These are phyloP conservation scores for Phragmites australis DNA, from an alignment of 176 grass and related monocot genomes.

Conservation along the genomic window DNA sequence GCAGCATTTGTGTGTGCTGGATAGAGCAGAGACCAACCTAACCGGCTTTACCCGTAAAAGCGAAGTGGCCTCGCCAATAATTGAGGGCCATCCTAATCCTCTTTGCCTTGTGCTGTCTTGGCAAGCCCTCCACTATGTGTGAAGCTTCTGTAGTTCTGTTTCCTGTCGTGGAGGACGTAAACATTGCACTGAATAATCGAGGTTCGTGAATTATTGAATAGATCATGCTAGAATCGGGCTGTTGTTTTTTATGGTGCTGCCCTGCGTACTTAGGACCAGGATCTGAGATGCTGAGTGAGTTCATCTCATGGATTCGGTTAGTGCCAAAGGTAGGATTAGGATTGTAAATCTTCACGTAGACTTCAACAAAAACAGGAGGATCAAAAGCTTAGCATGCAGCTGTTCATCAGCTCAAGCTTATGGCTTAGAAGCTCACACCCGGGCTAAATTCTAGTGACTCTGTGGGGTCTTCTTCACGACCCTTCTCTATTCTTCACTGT, in stretches of 20 bases:
- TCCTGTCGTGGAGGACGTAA: background rate
- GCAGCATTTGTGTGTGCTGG: constrained; percentile 15
- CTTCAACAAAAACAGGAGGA: background rate
- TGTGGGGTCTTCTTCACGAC: background rate
- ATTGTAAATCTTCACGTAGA: background rate
- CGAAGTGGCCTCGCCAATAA: constrained; percentile 44
- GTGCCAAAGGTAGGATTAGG: background rate
- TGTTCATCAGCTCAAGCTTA: background rate
- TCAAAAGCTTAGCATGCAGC: background rate
- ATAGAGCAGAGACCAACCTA: constrained; percentile 16
- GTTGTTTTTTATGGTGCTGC: background rate
- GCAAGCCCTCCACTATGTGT: constrained; percentile 29
- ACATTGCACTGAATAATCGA: constrained; percentile 14
- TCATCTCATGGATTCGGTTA: background rate
- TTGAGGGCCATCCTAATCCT: constrained; percentile 29
- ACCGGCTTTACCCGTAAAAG: constrained; percentile 21
- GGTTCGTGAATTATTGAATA: background rate
- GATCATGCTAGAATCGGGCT: background rate
- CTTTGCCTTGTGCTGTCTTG: background rate
- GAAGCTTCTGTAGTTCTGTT: constrained; percentile 26
- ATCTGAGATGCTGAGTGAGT: background rate
- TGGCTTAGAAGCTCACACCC: background rate
- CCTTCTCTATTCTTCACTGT: background rate
- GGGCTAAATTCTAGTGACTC: background rate
- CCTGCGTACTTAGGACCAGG: background rate